phyloP scores from a whole-genome alignment of 2,329 filamentous ascomycete species.

The Dryadomyces quercivorus region DNA sequence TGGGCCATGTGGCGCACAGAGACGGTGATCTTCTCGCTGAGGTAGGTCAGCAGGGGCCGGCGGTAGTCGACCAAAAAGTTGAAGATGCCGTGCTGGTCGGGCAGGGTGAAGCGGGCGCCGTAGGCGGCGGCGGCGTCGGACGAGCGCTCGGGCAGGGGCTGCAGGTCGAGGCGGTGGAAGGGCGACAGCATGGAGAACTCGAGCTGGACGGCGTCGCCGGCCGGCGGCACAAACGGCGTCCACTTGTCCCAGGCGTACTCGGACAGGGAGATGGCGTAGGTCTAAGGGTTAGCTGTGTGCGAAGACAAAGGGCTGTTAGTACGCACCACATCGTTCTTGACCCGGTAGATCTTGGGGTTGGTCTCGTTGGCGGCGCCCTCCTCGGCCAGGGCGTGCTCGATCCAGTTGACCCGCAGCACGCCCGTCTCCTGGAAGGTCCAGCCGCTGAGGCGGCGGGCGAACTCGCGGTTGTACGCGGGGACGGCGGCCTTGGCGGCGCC shows the following conservation, averaged over 20 bases:
- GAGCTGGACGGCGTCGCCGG: conserved; percentile 69
- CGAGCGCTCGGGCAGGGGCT: conserved; percentile 32
- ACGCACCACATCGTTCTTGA: conserved; percentile 95
- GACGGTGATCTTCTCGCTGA: conserved; percentile 92
- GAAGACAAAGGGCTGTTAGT: too few relatives aligned
- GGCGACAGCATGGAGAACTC: conserved; percentile 98
- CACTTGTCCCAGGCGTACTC: conserved; percentile 70
- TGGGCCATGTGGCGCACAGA: conserved; percentile 95
- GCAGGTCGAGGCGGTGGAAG: conserved; percentile 76
- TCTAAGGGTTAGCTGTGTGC: conserved; percentile 41
- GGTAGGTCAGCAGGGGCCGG: conserved; percentile 74
- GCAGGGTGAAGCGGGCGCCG: conserved; percentile 63
- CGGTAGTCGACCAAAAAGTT: conserved; percentile 98
- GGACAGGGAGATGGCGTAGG: conserved; percentile 78
- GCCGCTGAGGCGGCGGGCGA: conserved; percentile 72
- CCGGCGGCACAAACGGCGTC: conserved; percentile 58
- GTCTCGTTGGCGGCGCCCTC: conserved; percentile 40
- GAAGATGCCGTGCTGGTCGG: conserved; percentile 98
- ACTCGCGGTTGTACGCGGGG: conserved; percentile 68
- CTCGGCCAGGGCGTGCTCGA: conserved; percentile 64
- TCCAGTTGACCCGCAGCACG: conserved; percentile 69
- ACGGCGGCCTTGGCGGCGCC: conserved; percentile 32
- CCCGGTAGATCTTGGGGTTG: conserved; percentile 83
- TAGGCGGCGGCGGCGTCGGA: conserved; percentile 62
- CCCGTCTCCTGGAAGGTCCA: conserved; percentile 96